phyloP scores from a whole-genome alignment of 2,329 filamentous ascomycete genomes.

The Fusarium miscanthi region DNA sequence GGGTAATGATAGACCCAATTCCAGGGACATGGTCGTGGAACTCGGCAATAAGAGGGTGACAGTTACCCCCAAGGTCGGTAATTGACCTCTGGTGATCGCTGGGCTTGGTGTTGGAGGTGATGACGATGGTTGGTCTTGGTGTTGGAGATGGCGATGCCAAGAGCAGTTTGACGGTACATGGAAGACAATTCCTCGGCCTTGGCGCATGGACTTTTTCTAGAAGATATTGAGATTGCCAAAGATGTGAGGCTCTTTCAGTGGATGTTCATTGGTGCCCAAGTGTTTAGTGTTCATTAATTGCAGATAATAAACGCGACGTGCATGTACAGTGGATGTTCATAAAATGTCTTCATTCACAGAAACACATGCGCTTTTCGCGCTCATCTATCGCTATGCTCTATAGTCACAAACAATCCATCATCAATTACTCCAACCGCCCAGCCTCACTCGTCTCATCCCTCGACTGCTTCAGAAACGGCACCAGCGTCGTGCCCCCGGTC shows the following conservation, averaged over 20 bases:
- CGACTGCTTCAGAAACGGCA: constrained; percentile 90
- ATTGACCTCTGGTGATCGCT: neutral
- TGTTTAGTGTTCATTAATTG: too few relatives aligned
- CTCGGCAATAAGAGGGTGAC: neutral
- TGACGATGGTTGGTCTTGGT: neutral
- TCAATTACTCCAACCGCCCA: constrained; percentile 45
- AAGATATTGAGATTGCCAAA: neutral
- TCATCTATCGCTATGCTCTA: constrained; percentile 21
- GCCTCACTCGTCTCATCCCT: constrained; percentile 78
- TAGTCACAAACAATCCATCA: neutral
- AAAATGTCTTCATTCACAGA: neutral
- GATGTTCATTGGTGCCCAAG: too few relatives aligned
- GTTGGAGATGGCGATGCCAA: neutral
- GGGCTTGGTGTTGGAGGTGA: neutral
- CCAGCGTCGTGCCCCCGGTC: constrained; percentile 86
- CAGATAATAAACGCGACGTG: neutral
- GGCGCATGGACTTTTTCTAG: neutral
- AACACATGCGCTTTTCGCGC: neutral
- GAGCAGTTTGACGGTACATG: neutral
- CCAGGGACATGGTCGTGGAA: neutral
- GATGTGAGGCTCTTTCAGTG: too few relatives aligned
- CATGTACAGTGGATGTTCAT: neutral
- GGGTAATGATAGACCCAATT: neutral
- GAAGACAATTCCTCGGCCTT: constrained; percentile 5
- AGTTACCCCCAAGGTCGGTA: neutral